Percentiles rank a stretch among this genome's conserved stretches.
Evolutionary conservation across 2,329 filamentous ascomycete genomes (phyloP).

Genomic region (Alternaria incomplexa): DNA sequence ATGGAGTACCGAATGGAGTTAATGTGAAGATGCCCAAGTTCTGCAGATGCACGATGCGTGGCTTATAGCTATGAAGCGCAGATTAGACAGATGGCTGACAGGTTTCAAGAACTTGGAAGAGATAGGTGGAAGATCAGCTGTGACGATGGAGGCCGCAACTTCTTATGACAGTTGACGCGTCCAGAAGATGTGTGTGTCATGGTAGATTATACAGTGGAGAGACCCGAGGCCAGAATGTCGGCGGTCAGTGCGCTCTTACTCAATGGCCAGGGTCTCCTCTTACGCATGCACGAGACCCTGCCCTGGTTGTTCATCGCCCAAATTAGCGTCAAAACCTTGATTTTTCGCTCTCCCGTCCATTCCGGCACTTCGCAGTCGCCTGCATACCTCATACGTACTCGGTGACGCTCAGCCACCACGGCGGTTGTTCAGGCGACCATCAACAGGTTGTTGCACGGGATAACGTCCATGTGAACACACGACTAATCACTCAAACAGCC

Average conservation of each 20-base stretch:
- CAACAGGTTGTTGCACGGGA: background rate
- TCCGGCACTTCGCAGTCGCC: slow-evolving; percentile 6
- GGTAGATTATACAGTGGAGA: slow-evolving; percentile 14
- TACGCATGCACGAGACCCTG: slow-evolving; percentile 8
- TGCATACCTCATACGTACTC: background rate
- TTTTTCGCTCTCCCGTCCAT: slow-evolving; percentile 2
- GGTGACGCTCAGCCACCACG: background rate
- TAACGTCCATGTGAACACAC: background rate
- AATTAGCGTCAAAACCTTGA: slow-evolving; percentile 7
- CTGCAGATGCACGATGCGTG: background rate
- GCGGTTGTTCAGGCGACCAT: background rate
- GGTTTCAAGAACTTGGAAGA: background rate
- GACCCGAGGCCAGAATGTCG: slow-evolving; percentile 9
- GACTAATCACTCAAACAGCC: background rate
- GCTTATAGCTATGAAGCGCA: slow-evolving; percentile 5
- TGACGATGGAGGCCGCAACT: slow-evolving; percentile 4
- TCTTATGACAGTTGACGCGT: slow-evolving; percentile 15
- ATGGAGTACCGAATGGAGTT: slow-evolving; percentile 1
- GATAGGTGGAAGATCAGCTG: background rate
- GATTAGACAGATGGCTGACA: background rate
- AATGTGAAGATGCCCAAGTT: slow-evolving; percentile 4
- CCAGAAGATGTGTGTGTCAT: slow-evolving; percentile 12
- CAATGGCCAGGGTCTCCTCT: slow-evolving; percentile 5
- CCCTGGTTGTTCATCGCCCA: slow-evolving; percentile 8
- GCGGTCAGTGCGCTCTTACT: slow-evolving; percentile 9